Conservation (phyloP, 1,284 basidiomycete genomes). For the Volvariella volvacea region DNA sequence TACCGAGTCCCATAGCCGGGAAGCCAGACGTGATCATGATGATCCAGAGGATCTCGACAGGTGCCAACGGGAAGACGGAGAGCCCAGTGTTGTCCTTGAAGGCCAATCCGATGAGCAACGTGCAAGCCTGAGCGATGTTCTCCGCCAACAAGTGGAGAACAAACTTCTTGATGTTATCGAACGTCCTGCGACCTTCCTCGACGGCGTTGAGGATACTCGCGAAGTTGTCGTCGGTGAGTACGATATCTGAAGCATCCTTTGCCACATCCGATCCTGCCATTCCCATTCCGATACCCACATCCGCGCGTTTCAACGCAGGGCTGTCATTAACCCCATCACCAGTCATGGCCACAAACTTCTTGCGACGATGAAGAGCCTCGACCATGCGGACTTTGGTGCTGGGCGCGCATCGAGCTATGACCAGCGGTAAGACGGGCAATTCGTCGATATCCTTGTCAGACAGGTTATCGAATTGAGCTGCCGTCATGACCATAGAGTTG, state of each 20-base stretch:
- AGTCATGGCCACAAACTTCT: slow-evolving; percentile 1
- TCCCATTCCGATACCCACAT: slow-evolving; percentile 10
- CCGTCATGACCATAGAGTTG: background rate
- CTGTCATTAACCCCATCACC: slow-evolving; percentile 6
- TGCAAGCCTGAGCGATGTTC: slow-evolving; percentile 1
- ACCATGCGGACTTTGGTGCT: slow-evolving; percentile 1
- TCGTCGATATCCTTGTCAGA: background rate
- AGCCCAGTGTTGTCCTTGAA: background rate
- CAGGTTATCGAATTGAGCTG: background rate
- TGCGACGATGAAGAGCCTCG: background rate
- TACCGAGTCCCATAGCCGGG: background rate
- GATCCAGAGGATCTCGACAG: slow-evolving; percentile 6
- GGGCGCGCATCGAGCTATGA: background rate
- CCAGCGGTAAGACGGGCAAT: background rate
- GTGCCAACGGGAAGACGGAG: slow-evolving; percentile 3
- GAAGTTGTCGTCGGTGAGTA: slow-evolving; percentile 7
- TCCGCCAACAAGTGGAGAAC: background rate
- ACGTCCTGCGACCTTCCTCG: slow-evolving; percentile 1
- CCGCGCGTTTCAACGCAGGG: slow-evolving; percentile 6
- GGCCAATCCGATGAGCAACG: slow-evolving; percentile 2
- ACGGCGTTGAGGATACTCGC: slow-evolving; percentile 1
- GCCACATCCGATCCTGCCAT: slow-evolving; percentile 8
- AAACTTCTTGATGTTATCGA: slow-evolving; percentile 2
- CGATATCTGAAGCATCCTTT: slow-evolving; percentile 9
- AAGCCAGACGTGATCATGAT: slow-evolving; percentile 5